phyloP scores from a whole-genome alignment of 768 basidiomycete genomes.

The Panus rudis region DNA sequence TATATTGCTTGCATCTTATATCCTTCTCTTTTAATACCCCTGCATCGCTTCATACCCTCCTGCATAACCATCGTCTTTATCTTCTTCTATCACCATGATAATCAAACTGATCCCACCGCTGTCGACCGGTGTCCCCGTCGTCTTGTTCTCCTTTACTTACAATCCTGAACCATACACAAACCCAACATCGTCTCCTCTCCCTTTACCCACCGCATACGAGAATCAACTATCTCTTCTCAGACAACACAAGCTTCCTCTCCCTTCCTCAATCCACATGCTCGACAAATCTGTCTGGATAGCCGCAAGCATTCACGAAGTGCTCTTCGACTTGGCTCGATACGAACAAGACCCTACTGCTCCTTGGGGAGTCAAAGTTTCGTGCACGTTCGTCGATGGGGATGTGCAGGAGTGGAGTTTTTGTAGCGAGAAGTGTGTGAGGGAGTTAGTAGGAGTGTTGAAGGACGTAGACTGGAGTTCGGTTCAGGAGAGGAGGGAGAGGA shows the following conservation, averaged over 20 bases:
- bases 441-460: neutral
- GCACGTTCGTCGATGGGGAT: constrained; percentile 52
- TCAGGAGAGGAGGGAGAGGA: constrained; percentile 19
- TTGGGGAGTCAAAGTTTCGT: constrained; percentile 14
- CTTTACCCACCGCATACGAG: neutral
- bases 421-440: neutral
- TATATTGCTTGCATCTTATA: too few species aligned
- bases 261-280: constrained; percentile 34
- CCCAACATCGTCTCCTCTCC: too few species aligned
- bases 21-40: too few species aligned
- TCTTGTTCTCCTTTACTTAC: neutral
- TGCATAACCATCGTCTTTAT: too few species aligned
- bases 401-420: constrained; percentile 37
- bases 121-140: too few species aligned
- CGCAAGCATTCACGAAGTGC: constrained; percentile 49
- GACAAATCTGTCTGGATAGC: constrained; percentile 55
- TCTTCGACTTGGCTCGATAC: constrained; percentile 48
- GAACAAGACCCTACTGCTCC: constrained; percentile 17
- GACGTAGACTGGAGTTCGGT: neutral
- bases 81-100: neutral
- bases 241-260: neutral
- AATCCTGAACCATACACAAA: too few species aligned
- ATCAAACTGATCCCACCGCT: neutral
- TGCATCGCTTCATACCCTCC: too few species aligned
- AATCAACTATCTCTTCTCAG: neutral